A percentile compares a stretch with the other conserved stretches of the same genome.
phyloP scores from a whole-genome alignment of 2,329 filamentous ascomycete genomes.

The Alternaria tenuissima region DNA sequence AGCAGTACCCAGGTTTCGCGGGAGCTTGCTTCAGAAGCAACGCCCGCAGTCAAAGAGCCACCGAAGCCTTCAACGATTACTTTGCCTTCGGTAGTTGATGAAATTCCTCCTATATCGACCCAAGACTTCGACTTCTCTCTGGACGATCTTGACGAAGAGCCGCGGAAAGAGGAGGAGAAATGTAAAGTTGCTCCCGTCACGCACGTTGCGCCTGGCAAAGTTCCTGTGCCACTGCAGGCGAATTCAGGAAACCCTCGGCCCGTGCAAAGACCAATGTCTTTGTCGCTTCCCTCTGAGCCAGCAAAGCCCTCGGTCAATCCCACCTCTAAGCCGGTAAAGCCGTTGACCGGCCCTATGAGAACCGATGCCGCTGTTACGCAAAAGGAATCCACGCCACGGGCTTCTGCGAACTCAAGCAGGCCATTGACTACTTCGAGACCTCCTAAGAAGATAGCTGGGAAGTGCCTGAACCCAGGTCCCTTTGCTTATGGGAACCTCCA shows the following conservation, averaged over 20 bases:
- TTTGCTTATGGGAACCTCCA: conserved; percentile 7
- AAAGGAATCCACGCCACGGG: background rate
- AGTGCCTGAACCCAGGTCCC: conserved; percentile 13
- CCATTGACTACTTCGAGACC: background rate
- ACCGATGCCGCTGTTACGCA: background rate
- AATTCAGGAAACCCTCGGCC: background rate
- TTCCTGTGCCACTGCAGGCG: background rate
- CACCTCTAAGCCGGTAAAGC: background rate
- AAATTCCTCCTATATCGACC: conserved; percentile 46
- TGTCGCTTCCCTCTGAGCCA: background rate
- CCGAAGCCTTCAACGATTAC: background rate
- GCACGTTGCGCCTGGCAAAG: background rate
- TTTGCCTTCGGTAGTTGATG: conserved; percentile 1
- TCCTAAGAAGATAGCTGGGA: conserved; percentile 13
- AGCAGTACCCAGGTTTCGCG: conserved; percentile 57
- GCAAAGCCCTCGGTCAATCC: background rate
- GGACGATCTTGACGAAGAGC: conserved; percentile 51
- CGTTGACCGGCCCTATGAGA: background rate
- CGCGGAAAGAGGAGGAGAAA: background rate
- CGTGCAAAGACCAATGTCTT: background rate
- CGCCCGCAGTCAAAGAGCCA: too few species aligned
- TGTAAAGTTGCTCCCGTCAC: background rate
- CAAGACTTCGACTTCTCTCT: conserved; percentile 52
- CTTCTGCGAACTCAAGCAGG: conserved; percentile 2
- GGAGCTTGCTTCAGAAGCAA: conserved; percentile 45